Percentiles rank a stretch among this genome's conserved stretches.
phyloP scores from a whole-genome alignment of 2,329 filamentous ascomycete species.

The Amphichorda felina region DNA sequence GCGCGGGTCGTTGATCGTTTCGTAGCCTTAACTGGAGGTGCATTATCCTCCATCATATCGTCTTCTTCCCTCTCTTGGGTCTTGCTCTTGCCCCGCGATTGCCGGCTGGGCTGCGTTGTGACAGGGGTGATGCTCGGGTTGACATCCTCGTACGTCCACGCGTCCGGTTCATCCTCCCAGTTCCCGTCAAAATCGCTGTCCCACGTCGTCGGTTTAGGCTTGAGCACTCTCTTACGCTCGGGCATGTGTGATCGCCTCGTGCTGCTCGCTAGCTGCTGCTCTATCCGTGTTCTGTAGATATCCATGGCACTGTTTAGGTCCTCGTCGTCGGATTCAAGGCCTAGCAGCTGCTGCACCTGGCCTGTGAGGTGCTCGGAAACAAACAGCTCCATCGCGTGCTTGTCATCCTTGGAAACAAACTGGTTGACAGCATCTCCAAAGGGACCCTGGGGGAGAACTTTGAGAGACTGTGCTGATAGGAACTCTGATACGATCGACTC shows the following conservation, averaged over 20 bases:
- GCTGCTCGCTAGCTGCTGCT: conserved; percentile 53
- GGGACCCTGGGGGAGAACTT: conserved; percentile 82
- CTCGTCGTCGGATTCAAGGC: conserved; percentile 49
- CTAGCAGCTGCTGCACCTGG: conserved; percentile 59
- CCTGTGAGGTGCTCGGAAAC: conserved; percentile 59
- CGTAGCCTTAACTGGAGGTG: conserved; percentile 9
- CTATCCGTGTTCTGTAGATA: conserved; percentile 54
- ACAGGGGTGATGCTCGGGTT: conserved; percentile 4
- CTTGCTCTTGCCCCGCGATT: conserved; percentile 8
- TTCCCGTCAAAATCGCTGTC: conserved; percentile 80
- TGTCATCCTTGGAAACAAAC: conserved; percentile 93
- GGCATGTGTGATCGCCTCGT: conserved; percentile 14
- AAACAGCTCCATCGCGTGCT: conserved; percentile 77
- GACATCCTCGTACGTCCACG: conserved; percentile 21
- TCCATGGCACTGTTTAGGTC: conserved; percentile 67
- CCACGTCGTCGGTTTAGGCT: conserved; percentile 70
- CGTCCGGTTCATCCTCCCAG: conserved; percentile 72
- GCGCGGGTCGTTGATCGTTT: conserved; percentile 9
- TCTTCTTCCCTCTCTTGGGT: conserved; percentile 11
- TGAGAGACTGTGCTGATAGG: conserved; percentile 74
- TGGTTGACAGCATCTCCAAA: conserved; percentile 89
- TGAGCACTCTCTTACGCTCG: conserved; percentile 37
- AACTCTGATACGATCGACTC: conserved; percentile 84
- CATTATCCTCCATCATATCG: conserved; percentile 23
- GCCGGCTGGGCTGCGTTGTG: conserved; percentile 5